These are phyloP conservation scores for Aleurites moluccanus DNA, from an alignment of 441 rosid genomes.

Conservation along the genomic window DNA sequence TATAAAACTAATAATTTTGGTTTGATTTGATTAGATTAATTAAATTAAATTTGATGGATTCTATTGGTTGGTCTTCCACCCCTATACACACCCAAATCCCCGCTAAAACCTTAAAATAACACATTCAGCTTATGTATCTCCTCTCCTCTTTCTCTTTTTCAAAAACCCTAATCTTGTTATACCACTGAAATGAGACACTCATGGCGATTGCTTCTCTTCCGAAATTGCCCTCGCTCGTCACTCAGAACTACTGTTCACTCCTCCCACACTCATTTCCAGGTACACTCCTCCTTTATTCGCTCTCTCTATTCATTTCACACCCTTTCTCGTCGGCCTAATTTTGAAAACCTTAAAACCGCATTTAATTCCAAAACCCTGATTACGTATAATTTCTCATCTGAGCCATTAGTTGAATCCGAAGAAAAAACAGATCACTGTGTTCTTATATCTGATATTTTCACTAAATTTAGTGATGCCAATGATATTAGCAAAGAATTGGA, in stretches of 20 bases:
- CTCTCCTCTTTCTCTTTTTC: neutral
- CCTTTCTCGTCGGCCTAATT: constrained; percentile 16
- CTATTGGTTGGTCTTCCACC: no score
- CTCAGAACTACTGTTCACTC: constrained; percentile 22
- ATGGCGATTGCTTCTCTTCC: constrained; percentile 54
- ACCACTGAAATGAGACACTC: constrained; percentile 47
- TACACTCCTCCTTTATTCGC: constrained; percentile 32
- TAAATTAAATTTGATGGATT: no score
- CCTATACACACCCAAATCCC: neutral
- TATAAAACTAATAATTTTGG: no score
- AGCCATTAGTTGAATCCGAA: constrained; percentile 39
- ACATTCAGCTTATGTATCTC: neutral
- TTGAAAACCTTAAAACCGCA: constrained; percentile 10
- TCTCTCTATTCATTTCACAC: constrained; percentile 32
- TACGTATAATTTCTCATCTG: constrained; percentile 50
- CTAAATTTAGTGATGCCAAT: constrained; percentile 35
- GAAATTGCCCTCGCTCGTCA: constrained; percentile 37
- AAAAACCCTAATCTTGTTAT: constrained; percentile 7
- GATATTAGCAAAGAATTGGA: constrained; percentile 56
- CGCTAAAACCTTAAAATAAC: constrained; percentile 18
- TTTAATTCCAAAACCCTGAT: constrained; percentile 5
- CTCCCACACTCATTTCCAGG: constrained; percentile 39
- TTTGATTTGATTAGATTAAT: no score
- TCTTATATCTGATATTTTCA: constrained; percentile 49
- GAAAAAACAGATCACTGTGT: constrained; percentile 34